These are phyloP conservation scores for Nothopassalora personata DNA, from an alignment of 2,329 filamentous ascomycete species.

Conservation along the genomic window DNA sequence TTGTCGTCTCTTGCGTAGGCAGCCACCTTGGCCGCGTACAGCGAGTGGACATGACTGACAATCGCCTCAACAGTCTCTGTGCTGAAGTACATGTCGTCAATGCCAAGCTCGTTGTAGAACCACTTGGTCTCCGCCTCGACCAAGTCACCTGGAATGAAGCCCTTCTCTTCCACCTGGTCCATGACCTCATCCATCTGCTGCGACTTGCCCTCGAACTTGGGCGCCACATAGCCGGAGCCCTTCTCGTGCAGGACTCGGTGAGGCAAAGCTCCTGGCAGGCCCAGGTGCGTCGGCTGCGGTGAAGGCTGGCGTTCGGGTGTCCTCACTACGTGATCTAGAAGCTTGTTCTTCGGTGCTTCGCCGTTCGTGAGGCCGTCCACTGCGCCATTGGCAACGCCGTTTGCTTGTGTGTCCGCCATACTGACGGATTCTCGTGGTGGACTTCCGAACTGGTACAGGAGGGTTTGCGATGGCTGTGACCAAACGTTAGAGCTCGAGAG, in stretches of 20 bases:
- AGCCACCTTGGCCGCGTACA: slow-evolving; percentile 95
- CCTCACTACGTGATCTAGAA: slow-evolving; percentile 51
- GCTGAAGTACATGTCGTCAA: slow-evolving; percentile 97
- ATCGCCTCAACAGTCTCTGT: slow-evolving; percentile 83
- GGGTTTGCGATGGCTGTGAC: background rate
- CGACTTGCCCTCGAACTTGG: slow-evolving; percentile 86
- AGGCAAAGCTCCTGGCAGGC: slow-evolving; percentile 55
- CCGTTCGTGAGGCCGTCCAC: slow-evolving; percentile 9
- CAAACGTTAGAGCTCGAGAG: background rate
- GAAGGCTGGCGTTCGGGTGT: slow-evolving; percentile 65
- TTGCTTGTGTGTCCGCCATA: slow-evolving; percentile 14
- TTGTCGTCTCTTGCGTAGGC: slow-evolving; percentile 91
- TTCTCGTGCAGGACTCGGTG: slow-evolving; percentile 68
- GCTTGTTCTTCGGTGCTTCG: slow-evolving; percentile 45
- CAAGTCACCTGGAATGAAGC: slow-evolving; percentile 79
- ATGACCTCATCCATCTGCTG: slow-evolving; percentile 90
- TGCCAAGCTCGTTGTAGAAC: slow-evolving; percentile 97
- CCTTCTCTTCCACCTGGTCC: slow-evolving; percentile 69
- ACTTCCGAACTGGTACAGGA: background rate
- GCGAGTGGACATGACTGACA: slow-evolving; percentile 86
- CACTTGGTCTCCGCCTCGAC: slow-evolving; percentile 82
- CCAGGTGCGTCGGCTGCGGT: slow-evolving; percentile 81
- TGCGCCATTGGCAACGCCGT: slow-evolving; percentile 8
- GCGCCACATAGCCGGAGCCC: slow-evolving; percentile 89
- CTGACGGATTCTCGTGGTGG: background rate